phyloP scores from a whole-genome alignment of 129 eudicot species.

The Centella asiatica region DNA sequence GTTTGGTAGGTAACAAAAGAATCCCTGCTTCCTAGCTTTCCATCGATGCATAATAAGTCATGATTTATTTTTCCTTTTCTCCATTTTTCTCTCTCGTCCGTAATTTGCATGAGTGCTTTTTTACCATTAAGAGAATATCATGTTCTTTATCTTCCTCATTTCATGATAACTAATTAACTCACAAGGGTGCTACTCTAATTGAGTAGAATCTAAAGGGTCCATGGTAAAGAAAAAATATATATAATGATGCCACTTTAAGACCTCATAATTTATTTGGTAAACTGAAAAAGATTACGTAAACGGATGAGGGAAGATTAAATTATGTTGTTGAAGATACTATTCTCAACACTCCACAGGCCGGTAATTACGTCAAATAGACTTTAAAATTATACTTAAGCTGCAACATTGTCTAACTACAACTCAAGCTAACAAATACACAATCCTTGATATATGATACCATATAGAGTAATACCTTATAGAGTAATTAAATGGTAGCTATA shows the following conservation, averaged over 20 bases:
- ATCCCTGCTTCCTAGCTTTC: too few species aligned
- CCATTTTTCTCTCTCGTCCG: too few species aligned
- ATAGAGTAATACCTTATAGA: not conserved
- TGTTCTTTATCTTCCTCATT: not conserved
- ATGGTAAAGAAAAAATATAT: not conserved
- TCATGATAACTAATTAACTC: too few species aligned
- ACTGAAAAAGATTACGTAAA: not conserved
- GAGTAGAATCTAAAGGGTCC: not conserved
- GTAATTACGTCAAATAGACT: not conserved
- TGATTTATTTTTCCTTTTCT: too few species aligned
- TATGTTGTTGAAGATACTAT: constrained; percentile 13
- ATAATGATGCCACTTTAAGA: not conserved
- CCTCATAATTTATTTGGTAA: constrained; percentile 6
- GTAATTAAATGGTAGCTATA: not conserved
- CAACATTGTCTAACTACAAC: not conserved
- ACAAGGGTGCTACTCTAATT: not conserved
- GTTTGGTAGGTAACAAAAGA: too few species aligned
- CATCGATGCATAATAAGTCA: too few species aligned
- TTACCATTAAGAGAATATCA: not conserved
- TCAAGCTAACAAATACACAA: not conserved
- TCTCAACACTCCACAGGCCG: not conserved
- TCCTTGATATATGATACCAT: too few species aligned
- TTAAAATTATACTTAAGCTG: too few species aligned
- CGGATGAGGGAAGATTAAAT: not conserved
- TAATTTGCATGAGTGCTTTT: too few species aligned